These are phyloP conservation scores for Skeletonema potamos DNA, from an alignment of 108 stramenopile species.

Conservation along the genomic window DNA sequence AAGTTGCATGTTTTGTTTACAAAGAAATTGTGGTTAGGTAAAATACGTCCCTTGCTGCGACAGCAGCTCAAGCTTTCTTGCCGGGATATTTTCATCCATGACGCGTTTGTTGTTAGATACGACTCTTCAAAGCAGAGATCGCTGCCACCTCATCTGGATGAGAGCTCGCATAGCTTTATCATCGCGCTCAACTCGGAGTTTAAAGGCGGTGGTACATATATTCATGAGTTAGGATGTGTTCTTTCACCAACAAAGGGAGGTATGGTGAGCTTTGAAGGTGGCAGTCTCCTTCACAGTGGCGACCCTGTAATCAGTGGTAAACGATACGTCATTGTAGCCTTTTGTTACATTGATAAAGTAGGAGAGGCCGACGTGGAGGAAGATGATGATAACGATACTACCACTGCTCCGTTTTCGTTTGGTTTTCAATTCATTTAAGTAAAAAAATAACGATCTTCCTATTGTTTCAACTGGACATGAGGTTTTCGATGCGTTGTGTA, in stretches of 20 bases:
- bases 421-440: not conserved
- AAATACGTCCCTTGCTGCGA: slow-evolving; percentile 40
- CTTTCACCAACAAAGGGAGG: slow-evolving; percentile 35
- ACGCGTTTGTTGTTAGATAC: slow-evolving; percentile 93
- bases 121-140: slow-evolving; percentile 59
- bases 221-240: slow-evolving; percentile 46
- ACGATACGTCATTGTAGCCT: slow-evolving; percentile 45
- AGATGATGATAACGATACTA: not conserved
- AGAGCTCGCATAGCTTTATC: slow-evolving; percentile 89
- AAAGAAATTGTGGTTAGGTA: slow-evolving; percentile 20
- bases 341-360: slow-evolving; percentile 39
- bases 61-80: slow-evolving; percentile 19
- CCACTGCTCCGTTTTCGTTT: not conserved
- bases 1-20: slow-evolving; percentile 59
- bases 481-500: not conserved
- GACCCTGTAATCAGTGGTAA: slow-evolving; percentile 42
- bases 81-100: slow-evolving; percentile 61
- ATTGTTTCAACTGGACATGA: not conserved
- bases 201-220: slow-evolving; percentile 87
- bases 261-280: slow-evolving; percentile 50
- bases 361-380: not conserved
- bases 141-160: slow-evolving; percentile 89
- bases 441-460: not conserved
- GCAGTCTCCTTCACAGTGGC: slow-evolving; percentile 47
- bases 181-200: slow-evolving; percentile 83